Percentiles rank a stretch among this genome's conserved stretches.
Evolutionary conservation across 495 filamentous ascomycete species (phyloP).

Genomic region (Lichenothelia convexa): DNA sequence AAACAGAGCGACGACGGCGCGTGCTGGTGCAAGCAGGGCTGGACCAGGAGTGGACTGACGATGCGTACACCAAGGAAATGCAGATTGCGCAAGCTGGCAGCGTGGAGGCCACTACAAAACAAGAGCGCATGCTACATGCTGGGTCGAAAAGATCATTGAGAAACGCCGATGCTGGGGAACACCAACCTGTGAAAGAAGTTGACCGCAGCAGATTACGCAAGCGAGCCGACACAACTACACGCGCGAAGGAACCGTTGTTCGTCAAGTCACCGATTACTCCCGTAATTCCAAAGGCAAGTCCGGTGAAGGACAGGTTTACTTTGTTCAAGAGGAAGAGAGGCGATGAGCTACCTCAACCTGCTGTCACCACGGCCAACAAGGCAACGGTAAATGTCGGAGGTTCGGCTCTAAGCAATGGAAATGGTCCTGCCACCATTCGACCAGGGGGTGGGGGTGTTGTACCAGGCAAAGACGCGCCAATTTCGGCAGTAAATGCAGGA

Average conservation of each 20-base stretch:
- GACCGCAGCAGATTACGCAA: neutral
- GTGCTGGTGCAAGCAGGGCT: no score
- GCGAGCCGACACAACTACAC: neutral
- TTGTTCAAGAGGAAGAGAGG: conserved; percentile 1
- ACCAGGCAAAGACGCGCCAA: conserved; percentile 58
- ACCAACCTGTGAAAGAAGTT: neutral
- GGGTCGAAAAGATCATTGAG: neutral
- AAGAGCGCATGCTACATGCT: neutral
- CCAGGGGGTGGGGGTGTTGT: conserved; percentile 30
- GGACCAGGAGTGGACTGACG: no score
- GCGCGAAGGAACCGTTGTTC: neutral
- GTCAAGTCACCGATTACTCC: neutral
- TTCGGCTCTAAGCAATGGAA: neutral
- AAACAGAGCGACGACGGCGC: no score
- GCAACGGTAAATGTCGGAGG: neutral
- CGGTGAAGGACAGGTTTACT: neutral
- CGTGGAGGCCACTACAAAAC: no score
- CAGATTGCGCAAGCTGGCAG: no score
- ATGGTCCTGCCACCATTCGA: conserved; percentile 2
- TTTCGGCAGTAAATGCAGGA: conserved; percentile 68
- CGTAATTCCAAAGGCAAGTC: neutral
- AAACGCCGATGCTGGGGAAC: neutral
- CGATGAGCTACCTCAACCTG: neutral
- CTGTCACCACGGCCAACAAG: neutral
- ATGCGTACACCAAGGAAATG: no score